Evolutionary conservation across 2,329 filamentous ascomycete species (phyloP), one percentile per base, ranked within the genome.

Genomic region (Exophiala sideris): DNA sequence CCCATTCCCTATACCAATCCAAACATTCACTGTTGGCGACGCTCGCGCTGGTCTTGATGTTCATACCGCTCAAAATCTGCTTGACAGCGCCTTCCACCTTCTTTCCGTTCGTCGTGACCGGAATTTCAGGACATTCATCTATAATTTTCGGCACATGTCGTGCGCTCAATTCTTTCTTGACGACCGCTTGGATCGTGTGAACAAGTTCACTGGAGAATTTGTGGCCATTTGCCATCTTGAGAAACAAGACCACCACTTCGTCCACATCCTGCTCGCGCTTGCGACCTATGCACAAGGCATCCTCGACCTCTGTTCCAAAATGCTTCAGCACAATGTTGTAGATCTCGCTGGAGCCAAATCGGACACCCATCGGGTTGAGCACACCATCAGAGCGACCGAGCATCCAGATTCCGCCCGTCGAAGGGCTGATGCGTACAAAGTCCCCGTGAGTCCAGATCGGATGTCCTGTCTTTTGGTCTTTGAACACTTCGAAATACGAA

Each of bases 31-130:
- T 86, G 70, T 97, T 97, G 3, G 90, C 89, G n/a, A 97, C 91
- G 66, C 89, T 95, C 0, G 91, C 91, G 45, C 90, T 91, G 0
- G 89, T 94, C 76, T 91, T 91, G 61, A 96, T 84, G 48, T 89
- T 83, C 71, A 91, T 76, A 0, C 91, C 92, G 24, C 89, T 95
- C 1, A 99, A 74, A 41, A 97, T 96, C 72, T 96, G 91, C 77
- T 97, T 97, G 5, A 97, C 92, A 0, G 90, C 89, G 45, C 95
- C 91, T 70, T 99, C 92, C 56, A 99, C 89, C 84, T 97, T 99
- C 77, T 99, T 99, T 49, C 92, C 92, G 66, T 99, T 99, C 2
- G 86, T 85, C 12, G 94, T 97, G 62, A 91, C 85, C 0, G 92
- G 94, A 14, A 99, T 94, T 35, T 92, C 91, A 0, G 86, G 84